phyloP scores from a whole-genome alignment of 345 rosid genomes.

The Theobroma cacao region DNA sequence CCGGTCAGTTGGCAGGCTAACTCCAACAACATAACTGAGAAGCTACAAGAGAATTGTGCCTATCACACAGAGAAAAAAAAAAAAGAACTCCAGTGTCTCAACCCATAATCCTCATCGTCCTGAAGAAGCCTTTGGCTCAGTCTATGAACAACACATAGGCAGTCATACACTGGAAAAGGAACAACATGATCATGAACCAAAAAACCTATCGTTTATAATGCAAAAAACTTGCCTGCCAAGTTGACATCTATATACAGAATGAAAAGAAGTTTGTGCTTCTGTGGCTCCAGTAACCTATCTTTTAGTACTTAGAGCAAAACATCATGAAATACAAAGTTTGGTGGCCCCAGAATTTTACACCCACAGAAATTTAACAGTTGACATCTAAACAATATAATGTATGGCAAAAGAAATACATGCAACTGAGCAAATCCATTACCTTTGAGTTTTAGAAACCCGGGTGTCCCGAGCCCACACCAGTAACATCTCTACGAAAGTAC shows the following conservation, averaged over 20 bases:
- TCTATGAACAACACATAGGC: background rate
- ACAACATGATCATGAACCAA: background rate
- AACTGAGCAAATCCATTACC: background rate
- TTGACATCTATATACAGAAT: background rate
- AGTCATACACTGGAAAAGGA: background rate
- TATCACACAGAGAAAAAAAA: background rate
- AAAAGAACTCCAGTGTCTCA: background rate
- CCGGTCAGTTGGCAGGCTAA: background rate
- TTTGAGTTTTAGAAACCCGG: background rate
- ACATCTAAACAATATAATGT: background rate
- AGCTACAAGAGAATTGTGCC: background rate
- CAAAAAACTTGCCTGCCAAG: background rate
- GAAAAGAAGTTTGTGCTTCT: background rate
- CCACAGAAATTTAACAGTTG: background rate
- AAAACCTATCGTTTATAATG: background rate
- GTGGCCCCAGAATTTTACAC: background rate
- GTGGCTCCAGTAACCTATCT: background rate
- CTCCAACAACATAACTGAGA: background rate
- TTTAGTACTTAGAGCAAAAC: background rate
- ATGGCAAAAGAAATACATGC: background rate
- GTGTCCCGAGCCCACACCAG: background rate
- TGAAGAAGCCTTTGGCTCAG: background rate
- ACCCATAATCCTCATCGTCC: background rate
- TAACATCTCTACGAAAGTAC: background rate
- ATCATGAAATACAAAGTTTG: background rate